Base-by-base conservation (phyloP, 192 early-diverging fungal species). In the Podila epicladia region DNA sequence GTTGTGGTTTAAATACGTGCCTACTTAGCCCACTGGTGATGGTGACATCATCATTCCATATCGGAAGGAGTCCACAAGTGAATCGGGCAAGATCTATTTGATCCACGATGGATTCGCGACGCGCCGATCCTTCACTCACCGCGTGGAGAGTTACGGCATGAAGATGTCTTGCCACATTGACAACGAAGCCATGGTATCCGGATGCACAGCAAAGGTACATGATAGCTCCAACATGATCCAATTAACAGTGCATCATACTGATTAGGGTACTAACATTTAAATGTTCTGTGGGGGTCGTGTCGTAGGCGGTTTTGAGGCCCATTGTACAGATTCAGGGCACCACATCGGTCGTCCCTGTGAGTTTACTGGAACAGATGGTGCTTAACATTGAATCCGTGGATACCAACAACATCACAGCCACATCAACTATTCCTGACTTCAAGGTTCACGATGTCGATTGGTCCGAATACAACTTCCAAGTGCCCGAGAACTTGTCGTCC, bases 1-100 rank as follows among this genome's bases (percentile, higher is more conserved):
- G 51, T 3, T 41, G 38, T 41, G 38, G 38, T 41, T 3, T 15
- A 0, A n/a, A 22, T 55, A 7, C 17, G 8, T 22, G 1, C 6
- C 17, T 35, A 5, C 29, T 33, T 67, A 87, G 87, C 74, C 85
- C 1, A 85, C 85, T 37, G 64, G 67, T 9, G 60, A 69, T 57
- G 82, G 85, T 4, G 83, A 86, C 41, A 69, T 88, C 29, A 60
- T 85, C 11, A 61, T 88, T 35, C 83, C 87, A 1, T 88, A 85
- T 37, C 58, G 75, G 0, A 71, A 68, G n/a, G 72, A 63, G 3
- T 29, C 63, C 0, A 50, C 62, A 2, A 20, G 51, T 1, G 69
- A 55, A 15, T 26, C 50, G 45, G 59, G 17, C 6, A 48, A 58
- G 24, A 51, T 82, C 22, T 69, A 85, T 20, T 53, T 88, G 49